Evolutionary conservation across 345 rosid species (phyloP), one percentile per base, ranked within the genome.

Genomic region (Pugionium cornutum): DNA sequence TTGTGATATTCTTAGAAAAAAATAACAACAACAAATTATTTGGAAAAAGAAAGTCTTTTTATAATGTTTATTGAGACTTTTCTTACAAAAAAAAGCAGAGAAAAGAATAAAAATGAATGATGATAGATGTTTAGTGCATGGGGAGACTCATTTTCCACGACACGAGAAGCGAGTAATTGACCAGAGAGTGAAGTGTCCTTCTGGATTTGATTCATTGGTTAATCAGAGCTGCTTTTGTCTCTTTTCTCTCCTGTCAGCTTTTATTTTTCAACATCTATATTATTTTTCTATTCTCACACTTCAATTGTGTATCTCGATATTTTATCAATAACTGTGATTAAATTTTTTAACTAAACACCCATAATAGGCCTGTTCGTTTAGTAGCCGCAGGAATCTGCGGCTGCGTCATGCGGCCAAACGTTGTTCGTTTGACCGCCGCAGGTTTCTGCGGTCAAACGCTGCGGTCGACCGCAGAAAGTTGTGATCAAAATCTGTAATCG

Each of bases 161-260:
- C 64, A 74, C 77, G 64, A 57, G 73, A 74, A 74, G 68, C 53
- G 64, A 74, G 73, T 43, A 61, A 74, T 73, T 73, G 77, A 67
- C 77, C 58, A 53, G 29, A 74, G 73, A 53, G 64, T 62, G 35
- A 53, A 25, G 27, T 60, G 72, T 66, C 50, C 62, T 58, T 36
- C 6, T 39, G 42, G 42, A 39, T 8, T 7, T 70, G 29, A 28
- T 29, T 67, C 68, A 54, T 60, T 74, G 68, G 77, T 54, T 68
- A 46, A 61, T 39, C 59, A 67, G 67, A 67, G 73, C 73, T 74
- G 77, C 59, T 28, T 46, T 66, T 73, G 57, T 73, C 77, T 11
- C 51, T 67, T 64, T 67, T 46, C 33, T 53, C 64, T 54, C 41
- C 31, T 73, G 77, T 66, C 72, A 66, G 49, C 0, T 61, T 37